Evolutionary conservation across 495 filamentous ascomycete genomes (phyloP).

Genomic region (Aspergillus ellipticus): DNA sequence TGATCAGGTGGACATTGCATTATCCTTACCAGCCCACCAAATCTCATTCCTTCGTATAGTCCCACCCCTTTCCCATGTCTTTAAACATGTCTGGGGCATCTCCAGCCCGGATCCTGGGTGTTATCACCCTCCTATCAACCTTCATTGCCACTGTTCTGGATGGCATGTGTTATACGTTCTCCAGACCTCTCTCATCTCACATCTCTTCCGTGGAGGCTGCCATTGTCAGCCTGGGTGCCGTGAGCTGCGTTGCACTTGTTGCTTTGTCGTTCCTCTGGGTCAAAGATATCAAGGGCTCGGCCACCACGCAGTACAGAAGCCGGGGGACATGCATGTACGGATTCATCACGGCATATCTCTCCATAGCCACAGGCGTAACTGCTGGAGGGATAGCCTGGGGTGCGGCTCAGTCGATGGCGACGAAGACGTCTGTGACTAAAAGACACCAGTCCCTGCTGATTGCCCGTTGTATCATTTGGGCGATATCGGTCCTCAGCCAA

Average conservation of each 20-base stretch:
- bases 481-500: constrained; percentile 32
- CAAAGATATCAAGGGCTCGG: constrained; percentile 19
- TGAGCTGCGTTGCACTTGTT: constrained; percentile 27
- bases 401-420: constrained; percentile 9
- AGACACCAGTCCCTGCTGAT: constrained; percentile 18
- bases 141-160: constrained; percentile 31
- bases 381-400: constrained; percentile 32
- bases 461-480: constrained; percentile 33
- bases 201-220: constrained; percentile 21
- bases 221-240: constrained; percentile 24
- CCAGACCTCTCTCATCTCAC: constrained; percentile 17
- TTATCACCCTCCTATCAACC: constrained; percentile 22
- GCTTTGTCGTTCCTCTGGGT: constrained; percentile 24
- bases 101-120: constrained; percentile 25
- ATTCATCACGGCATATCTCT: constrained; percentile 25
- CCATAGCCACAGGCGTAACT: constrained; percentile 25
- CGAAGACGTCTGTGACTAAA: not conserved
- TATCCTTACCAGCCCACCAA: not conserved
- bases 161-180: constrained; percentile 30
- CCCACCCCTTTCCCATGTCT: not conserved
- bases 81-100: constrained; percentile 18
- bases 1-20: not conserved
- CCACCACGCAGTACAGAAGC: constrained; percentile 7
- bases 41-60: not conserved
- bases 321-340: constrained; percentile 24